Base-by-base conservation (phyloP, 345 rosid genomes). In the Aquilaria yunnanensis region DNA sequence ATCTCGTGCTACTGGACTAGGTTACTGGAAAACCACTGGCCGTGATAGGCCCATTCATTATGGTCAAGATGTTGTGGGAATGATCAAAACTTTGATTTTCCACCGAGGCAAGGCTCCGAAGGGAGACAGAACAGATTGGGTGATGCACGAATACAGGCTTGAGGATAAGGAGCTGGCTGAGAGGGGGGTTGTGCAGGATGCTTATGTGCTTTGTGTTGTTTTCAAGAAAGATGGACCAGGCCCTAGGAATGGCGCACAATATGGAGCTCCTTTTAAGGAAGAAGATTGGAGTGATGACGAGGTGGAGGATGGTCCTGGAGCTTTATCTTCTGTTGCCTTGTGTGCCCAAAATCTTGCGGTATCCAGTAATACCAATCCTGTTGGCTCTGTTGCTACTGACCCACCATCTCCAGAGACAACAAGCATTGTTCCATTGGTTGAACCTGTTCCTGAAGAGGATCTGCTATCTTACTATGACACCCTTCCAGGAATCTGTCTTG, bases 1-100 rank as follows among this genome's bases (percentile, higher is more conserved):
- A 50, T 81, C 80, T 0, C 89, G 96, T 34, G 67, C 85, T 0
- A 85, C 90, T 45, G 75, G 47, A 14, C 65, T 64, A 46, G 97
- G 96, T 12, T 90, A 32, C 56, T 93, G 98, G 98, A 90, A 85
- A 73, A 67, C 82, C 43, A 79, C 94, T 0, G 98, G 97, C 16
- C 86, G 78, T 10, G 98, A 90, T 34, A 82, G 82, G 34, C 10
- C 60, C 51, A 90, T 93, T 48, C 47, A 32, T 6, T 61, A 79
- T 70, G 74, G 79, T 14, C 14, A 61, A 7, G 72, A 71, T 46
- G 61, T 69, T 14, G 83, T 75, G 2, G 98, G 98, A 9, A 87
- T 43, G 83, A 87, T 64, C 6, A 89, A 72, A 64, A 87, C 86
- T 30, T 60, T 93, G 65, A 57, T 93, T 68, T 93, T 78, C 57